Percentiles rank a stretch among this genome's conserved stretches.
Conservation (phyloP, 2,329 filamentous ascomycete species). For the Scedosporium apiospermum region DNA sequence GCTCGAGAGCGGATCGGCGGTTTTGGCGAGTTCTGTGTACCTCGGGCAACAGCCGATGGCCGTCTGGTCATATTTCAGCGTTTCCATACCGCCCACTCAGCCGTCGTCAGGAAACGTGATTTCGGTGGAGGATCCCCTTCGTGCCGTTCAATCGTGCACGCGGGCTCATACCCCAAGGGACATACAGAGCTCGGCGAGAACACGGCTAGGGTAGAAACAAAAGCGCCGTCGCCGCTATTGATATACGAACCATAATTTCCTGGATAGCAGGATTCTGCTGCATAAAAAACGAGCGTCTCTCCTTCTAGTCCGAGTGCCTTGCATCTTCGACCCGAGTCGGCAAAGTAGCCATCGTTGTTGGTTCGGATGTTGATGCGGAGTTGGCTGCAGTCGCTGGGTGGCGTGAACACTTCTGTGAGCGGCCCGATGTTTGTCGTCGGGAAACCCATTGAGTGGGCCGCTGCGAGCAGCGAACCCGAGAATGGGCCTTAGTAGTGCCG, state of each 20-base stretch:
- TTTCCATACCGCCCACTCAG: neutral
- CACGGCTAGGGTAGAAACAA: neutral
- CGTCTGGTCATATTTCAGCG: neutral
- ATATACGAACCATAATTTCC: neutral
- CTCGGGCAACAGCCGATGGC: neutral
- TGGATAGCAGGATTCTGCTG: neutral
- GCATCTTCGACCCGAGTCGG: neutral
- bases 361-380: neutral
- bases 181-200: neutral
- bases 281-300: neutral
- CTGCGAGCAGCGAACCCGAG: no score
- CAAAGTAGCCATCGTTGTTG: neutral
- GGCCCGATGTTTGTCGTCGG: neutral
- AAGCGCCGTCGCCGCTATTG: neutral
- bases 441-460: neutral
- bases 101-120: neutral
- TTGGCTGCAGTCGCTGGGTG: neutral
- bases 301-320: neutral
- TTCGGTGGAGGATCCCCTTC: neutral
- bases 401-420: neutral
- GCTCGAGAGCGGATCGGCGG: neutral
- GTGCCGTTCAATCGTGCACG: neutral
- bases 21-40: neutral
- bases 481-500: no score
- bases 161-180: neutral